Conservation (phyloP, 2,329 filamentous ascomycete species). For the Beauveria sp. region DNA sequence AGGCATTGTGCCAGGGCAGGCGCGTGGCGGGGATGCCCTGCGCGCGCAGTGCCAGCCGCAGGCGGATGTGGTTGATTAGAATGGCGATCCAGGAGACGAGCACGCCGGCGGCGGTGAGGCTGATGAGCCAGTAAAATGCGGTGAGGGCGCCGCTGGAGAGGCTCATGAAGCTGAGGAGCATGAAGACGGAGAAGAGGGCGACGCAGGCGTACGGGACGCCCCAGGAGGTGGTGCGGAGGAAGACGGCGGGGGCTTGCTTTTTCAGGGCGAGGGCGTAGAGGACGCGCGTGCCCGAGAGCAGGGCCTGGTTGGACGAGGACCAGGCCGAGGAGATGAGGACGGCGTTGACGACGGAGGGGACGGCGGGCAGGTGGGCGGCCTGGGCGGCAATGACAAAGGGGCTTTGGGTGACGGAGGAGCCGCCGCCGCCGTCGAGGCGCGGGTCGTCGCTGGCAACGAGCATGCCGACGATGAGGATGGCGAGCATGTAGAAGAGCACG, state of each 20-base stretch:
- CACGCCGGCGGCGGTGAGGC: slow-evolving; percentile 54
- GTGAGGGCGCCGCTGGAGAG: slow-evolving; percentile 50
- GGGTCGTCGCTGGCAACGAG: slow-evolving; percentile 54
- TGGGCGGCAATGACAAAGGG: slow-evolving; percentile 68
- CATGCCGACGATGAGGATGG: slow-evolving; percentile 63
- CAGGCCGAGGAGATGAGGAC: slow-evolving; percentile 66
- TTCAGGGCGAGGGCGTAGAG: slow-evolving; percentile 54
- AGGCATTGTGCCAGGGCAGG: slow-evolving; percentile 56
- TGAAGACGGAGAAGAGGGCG: slow-evolving; percentile 44
- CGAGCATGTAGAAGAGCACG: slow-evolving; percentile 54
- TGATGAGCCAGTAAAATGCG: slow-evolving; percentile 59
- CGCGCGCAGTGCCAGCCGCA: slow-evolving; percentile 44
- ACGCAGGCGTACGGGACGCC: slow-evolving; percentile 57
- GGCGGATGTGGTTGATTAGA: slow-evolving; percentile 50
- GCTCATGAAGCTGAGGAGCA: slow-evolving; percentile 51
- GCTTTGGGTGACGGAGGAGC: slow-evolving; percentile 37
- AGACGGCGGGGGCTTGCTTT: slow-evolving; percentile 49
- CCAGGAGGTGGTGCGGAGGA: slow-evolving; percentile 50
- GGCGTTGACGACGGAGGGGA: slow-evolving; percentile 69
- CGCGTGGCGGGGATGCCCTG: slow-evolving; percentile 43
- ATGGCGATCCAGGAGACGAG: slow-evolving; percentile 57
- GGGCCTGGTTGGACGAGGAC: slow-evolving; percentile 60
- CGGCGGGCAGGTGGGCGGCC: slow-evolving; percentile 56
- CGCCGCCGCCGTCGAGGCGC: slow-evolving; percentile 40
- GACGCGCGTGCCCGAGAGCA: slow-evolving; percentile 52